Evolutionary conservation across 2,329 filamentous ascomycete species (phyloP).

Genomic region (Gaeumannomyces tritici): DNA sequence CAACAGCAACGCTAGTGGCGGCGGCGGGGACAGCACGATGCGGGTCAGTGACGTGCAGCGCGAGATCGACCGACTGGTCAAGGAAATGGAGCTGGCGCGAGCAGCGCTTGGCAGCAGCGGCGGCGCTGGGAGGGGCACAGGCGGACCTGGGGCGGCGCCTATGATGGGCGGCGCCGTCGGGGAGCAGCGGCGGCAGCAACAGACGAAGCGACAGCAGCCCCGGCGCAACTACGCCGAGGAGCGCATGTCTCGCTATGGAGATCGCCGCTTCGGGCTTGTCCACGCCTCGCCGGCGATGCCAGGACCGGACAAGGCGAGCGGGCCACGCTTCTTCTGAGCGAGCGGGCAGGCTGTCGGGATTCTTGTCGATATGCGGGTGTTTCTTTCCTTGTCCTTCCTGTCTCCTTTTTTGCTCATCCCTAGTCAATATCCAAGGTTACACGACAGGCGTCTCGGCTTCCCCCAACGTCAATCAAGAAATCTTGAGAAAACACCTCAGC

Average conservation of each 20-base stretch:
- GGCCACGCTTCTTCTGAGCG: not conserved
- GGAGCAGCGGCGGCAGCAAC: not conserved
- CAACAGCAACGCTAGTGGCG: slow-evolving; percentile 10
- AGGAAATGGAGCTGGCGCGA: slow-evolving; percentile 12
- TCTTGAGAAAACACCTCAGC: not conserved
- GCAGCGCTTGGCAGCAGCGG: too few relatives aligned
- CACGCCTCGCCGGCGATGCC: not conserved
- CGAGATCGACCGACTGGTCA: slow-evolving; percentile 14
- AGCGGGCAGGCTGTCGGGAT: not conserved
- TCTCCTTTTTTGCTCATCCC: not conserved
- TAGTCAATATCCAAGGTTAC: not conserved
- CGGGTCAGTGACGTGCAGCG: slow-evolving; percentile 19
- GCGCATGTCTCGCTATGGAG: slow-evolving; percentile 16
- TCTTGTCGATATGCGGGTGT: not conserved
- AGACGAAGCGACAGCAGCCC: not conserved
- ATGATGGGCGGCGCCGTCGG: not conserved
- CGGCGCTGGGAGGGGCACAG: too few relatives aligned
- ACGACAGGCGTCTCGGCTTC: not conserved
- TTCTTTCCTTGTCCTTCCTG: not conserved
- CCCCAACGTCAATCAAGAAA: not conserved
- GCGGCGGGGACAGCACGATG: slow-evolving; percentile 22
- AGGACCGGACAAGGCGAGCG: not conserved
- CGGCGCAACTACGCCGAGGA: slow-evolving; percentile 13
- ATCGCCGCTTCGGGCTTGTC: slow-evolving; percentile 12
- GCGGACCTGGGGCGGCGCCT: too few relatives aligned